Evolutionary conservation across 164 flowering plant species (phyloP).

Genomic region (Magnolia changhungtana): DNA sequence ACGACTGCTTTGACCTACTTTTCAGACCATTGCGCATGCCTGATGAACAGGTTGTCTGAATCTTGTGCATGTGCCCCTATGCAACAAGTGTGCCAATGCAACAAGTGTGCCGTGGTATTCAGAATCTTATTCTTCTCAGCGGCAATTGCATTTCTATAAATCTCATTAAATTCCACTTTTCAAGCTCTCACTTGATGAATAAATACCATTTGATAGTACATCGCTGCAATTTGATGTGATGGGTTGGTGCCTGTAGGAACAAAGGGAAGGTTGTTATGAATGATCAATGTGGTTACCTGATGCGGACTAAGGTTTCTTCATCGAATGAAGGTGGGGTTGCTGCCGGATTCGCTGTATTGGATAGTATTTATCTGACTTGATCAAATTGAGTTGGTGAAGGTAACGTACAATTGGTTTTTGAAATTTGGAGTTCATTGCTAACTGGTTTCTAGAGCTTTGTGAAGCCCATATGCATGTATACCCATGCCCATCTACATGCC

Average conservation of each 20-base stretch:
- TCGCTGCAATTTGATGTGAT: neutral
- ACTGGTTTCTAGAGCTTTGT: neutral
- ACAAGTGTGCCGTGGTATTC: no score
- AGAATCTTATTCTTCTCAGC: no score
- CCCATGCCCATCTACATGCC: neutral
- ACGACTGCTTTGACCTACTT: neutral
- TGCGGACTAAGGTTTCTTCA: conserved; percentile 87
- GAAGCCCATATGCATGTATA: neutral
- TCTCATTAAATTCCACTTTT: neutral
- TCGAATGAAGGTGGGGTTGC: conserved; percentile 97
- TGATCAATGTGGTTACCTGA: conserved; percentile 68
- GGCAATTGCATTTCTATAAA: neutral
- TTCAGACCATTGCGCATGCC: no score
- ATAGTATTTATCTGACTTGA: conserved; percentile 58
- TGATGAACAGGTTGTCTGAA: no score
- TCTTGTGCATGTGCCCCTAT: no score
- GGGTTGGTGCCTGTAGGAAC: conserved; percentile 45
- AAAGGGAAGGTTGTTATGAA: conserved; percentile 69
- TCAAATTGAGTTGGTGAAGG: neutral
- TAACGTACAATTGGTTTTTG: neutral
- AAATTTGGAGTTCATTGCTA: neutral
- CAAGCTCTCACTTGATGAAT: neutral
- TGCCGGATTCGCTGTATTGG: conserved; percentile 92
- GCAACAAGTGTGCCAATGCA: no score
- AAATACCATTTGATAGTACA: neutral